These are phyloP conservation scores for Telopea speciosissima DNA, from an alignment of 177 flowering plant species.

Conservation along the genomic window DNA sequence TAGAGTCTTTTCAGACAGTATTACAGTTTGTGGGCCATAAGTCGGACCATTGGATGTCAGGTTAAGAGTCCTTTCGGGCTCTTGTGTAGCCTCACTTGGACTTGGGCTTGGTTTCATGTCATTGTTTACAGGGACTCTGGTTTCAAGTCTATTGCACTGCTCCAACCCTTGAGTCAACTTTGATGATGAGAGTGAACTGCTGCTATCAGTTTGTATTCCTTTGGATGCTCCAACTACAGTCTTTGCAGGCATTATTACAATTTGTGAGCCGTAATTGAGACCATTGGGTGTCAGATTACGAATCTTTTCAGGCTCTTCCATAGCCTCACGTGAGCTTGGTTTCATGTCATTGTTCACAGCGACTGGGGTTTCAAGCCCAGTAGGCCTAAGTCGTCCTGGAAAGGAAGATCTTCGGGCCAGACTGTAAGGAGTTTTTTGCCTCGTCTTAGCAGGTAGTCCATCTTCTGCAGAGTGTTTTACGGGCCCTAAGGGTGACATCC, in stretches of 20 bases:
- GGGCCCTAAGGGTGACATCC: conserved; percentile 45
- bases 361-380: conserved; percentile 31
- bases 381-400: conserved; percentile 40
- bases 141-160: conserved; percentile 33
- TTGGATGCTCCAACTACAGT: conserved; percentile 25
- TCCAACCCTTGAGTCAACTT: conserved; percentile 42
- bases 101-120: not conserved
- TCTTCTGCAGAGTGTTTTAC: conserved; percentile 52
- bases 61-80: not conserved
- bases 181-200: conserved; percentile 36
- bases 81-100: not conserved
- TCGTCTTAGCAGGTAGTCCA: conserved; percentile 41
- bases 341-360: conserved; percentile 21
- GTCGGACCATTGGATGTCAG: not conserved
- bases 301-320: conserved; percentile 28
- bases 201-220: conserved; percentile 26
- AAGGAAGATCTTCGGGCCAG: conserved; percentile 44
- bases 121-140: not conserved
- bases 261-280: conserved; percentile 17
- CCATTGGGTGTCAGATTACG: conserved; percentile 20
- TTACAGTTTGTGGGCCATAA: not conserved
- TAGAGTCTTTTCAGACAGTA: not conserved
- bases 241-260: conserved; percentile 22
- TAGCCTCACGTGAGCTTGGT: conserved; percentile 22
- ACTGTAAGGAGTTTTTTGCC: conserved; percentile 55